These are phyloP conservation scores for Myxozyma sirexii DNA, from an alignment of 805 yeast species.

Conservation along the genomic window DNA sequence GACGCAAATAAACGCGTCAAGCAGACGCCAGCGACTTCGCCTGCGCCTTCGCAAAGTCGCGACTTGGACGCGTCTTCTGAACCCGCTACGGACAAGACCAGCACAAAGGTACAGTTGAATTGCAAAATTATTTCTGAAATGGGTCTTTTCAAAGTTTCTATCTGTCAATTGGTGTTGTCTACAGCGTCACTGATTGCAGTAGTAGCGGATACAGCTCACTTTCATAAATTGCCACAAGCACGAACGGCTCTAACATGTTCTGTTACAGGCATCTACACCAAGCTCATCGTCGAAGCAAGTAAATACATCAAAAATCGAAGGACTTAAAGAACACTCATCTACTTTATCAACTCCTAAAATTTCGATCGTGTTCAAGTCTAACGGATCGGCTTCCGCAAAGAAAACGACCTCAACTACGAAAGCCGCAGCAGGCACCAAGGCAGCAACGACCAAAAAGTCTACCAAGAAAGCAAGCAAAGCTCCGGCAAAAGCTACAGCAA, in stretches of 20 bases:
- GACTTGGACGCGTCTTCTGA: conserved; percentile 8
- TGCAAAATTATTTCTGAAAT: too few species aligned
- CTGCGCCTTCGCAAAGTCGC: background rate
- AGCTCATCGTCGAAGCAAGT: background rate
- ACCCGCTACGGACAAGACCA: background rate
- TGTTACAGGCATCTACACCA: background rate
- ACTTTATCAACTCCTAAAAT: conserved; percentile 6
- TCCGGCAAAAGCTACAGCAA: background rate
- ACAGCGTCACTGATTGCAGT: background rate
- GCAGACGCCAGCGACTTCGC: conserved; percentile 2
- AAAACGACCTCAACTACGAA: background rate
- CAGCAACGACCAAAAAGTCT: conserved; percentile 2
- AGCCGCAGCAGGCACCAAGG: conserved; percentile 9
- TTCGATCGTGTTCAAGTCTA: conserved; percentile 14
- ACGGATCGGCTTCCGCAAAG: conserved; percentile 2
- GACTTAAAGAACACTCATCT: background rate
- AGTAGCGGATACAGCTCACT: background rate
- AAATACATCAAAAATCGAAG: background rate
- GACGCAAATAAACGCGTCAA: conserved; percentile 8
- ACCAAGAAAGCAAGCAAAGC: conserved; percentile 1
- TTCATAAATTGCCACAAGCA: conserved; percentile 1
- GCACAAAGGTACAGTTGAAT: background rate
- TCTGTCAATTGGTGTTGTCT: background rate
- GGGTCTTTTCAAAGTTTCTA: too few species aligned
- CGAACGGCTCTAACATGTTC: background rate